Conservation (phyloP, 768 basidiomycete genomes). For the Leccinum longicurvipes region DNA sequence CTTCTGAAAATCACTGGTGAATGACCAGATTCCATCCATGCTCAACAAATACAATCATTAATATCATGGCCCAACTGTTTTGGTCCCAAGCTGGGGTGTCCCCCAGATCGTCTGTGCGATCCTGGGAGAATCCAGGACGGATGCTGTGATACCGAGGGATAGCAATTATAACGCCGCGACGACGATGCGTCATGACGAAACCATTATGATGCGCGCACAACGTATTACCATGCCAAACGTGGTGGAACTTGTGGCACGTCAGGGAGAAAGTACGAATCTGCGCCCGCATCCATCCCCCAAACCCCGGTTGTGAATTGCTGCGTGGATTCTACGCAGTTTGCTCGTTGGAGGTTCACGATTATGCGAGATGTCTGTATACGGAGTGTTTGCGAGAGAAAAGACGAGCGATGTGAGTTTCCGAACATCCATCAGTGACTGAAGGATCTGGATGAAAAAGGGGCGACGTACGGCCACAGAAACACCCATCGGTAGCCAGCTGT, state of each 20-base stretch:
- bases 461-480: constrained; percentile 17
- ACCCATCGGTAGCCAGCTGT: constrained; percentile 21
- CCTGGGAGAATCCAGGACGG: too few relatives aligned
- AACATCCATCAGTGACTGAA: background rate
- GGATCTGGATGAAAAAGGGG: background rate
- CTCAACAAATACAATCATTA: background rate
- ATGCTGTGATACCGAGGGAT: background rate
- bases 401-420: background rate
- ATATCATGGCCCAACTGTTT: background rate
- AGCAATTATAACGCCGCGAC: background rate
- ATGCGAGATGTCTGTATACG: background rate
- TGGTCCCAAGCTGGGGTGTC: background rate
- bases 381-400: background rate
- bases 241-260: background rate
- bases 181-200: background rate
- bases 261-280: constrained; percentile 15
- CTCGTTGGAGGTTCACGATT: background rate
- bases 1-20: background rate
- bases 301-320: background rate
- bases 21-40: background rate
- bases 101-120: too few relatives aligned
- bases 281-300: constrained; percentile 8
- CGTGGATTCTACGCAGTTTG: background rate
- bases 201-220: background rate
- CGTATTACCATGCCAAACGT: background rate